Conservation (phyloP, 768 basidiomycete genomes). For the Mrakia gelida region DNA sequence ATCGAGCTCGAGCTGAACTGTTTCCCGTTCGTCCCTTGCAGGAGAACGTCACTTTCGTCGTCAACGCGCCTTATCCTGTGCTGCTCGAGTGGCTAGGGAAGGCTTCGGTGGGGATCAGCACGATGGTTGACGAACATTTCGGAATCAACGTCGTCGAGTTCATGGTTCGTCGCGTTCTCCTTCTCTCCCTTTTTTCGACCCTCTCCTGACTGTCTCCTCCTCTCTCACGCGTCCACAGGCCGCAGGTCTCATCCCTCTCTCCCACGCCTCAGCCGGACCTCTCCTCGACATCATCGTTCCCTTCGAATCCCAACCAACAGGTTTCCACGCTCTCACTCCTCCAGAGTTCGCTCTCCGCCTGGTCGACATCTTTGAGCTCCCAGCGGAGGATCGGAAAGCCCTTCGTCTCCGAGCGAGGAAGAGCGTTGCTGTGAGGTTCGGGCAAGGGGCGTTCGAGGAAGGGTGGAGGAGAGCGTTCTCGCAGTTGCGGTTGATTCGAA, state of each 20-base stretch:
- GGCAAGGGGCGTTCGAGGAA: conserved; percentile 68
- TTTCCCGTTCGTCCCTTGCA: conserved; percentile 39
- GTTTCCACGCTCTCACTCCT: conserved; percentile 71
- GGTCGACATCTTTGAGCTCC: conserved; percentile 59
- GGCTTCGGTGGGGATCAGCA: conserved; percentile 81
- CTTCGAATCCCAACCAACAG: conserved; percentile 51
- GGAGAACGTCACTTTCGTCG: conserved; percentile 68
- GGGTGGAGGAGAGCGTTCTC: conserved; percentile 48
- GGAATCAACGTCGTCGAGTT: conserved; percentile 97
- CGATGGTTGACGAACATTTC: conserved; percentile 98
- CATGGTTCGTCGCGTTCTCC: conserved; percentile 63
- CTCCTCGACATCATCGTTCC: conserved; percentile 86
- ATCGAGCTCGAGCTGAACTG: neutral
- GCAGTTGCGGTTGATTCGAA: neutral
- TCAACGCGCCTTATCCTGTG: conserved; percentile 73
- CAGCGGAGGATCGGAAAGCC: conserved; percentile 54
- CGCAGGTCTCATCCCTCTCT: conserved; percentile 85
- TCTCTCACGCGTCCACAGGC: conserved; percentile 54
- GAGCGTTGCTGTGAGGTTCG: conserved; percentile 70
- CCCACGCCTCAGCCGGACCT: conserved; percentile 90
- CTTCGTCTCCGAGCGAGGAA: conserved; percentile 65
- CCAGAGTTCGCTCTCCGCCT: conserved; percentile 65
- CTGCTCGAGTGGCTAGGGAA: conserved; percentile 67
- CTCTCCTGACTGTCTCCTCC: neutral
- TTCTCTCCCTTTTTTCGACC: conserved; percentile 46